These are phyloP conservation scores for Psilocybe tampanensis DNA, from an alignment of 768 basidiomycete species.

Conservation along the genomic window DNA sequence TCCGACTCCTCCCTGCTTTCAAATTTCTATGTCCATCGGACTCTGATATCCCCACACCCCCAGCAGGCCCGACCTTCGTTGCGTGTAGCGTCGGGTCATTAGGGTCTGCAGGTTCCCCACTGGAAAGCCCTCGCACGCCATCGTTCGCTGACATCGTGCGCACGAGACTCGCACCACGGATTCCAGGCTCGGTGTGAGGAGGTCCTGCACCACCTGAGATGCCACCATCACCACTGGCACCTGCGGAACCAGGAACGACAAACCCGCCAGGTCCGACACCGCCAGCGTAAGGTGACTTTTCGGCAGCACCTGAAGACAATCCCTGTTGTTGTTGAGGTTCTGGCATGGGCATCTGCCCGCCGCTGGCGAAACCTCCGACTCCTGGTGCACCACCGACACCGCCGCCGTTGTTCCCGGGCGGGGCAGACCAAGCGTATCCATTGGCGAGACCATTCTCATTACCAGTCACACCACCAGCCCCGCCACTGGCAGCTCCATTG, in stretches of 20 bases:
- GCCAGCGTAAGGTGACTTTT: not conserved
- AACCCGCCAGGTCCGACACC: not conserved
- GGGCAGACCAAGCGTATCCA: no score
- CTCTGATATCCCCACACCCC: not conserved
- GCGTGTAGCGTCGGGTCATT: not conserved
- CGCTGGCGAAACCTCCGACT: not conserved
- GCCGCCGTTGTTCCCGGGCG: no score
- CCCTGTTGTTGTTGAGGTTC: not conserved
- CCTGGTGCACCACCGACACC: no score
- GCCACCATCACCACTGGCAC: no score
- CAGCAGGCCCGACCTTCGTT: not conserved
- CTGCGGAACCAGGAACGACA: not conserved
- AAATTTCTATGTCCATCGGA: not conserved
- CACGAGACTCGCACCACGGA: no score
- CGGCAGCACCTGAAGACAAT: not conserved
- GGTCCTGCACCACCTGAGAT: no score
- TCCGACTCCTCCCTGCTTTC: not conserved
- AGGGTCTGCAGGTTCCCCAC: no score
- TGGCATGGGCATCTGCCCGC: not conserved
- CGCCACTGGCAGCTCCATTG: not conserved
- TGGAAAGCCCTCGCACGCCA: not conserved
- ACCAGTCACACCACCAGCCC: not conserved
- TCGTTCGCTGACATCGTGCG: not conserved
- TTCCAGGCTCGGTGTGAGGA: no score
- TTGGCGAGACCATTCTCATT: no score